These are phyloP conservation scores for Sarocladiaceae sp. DNA, from an alignment of 2,329 filamentous ascomycete species.

Conservation along the genomic window DNA sequence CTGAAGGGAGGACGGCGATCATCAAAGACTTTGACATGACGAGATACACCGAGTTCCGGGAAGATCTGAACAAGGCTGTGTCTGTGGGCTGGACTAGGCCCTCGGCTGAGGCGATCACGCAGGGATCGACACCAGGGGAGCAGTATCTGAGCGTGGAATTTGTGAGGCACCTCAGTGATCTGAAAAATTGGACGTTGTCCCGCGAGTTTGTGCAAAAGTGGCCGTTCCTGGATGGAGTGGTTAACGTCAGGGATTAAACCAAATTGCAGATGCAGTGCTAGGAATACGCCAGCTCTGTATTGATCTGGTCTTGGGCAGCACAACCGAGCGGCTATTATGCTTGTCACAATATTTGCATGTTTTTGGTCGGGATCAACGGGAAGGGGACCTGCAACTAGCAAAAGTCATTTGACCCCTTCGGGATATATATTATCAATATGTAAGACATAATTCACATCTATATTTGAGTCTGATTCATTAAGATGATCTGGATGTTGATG, in stretches of 20 bases:
- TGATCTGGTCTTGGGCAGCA: too few species aligned
- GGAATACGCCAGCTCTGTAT: too few species aligned
- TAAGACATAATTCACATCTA: too few species aligned
- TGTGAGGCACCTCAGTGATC: slow-evolving; percentile 3
- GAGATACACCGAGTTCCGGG: neutral
- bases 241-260: neutral
- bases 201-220: neutral
- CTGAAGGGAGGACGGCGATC: slow-evolving; percentile 15
- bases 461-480: too few species aligned
- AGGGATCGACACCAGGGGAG: slow-evolving; percentile 2
- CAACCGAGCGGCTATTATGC: too few species aligned
- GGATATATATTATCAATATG: too few species aligned
- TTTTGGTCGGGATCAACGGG: too few species aligned
- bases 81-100: slow-evolving; percentile 3
- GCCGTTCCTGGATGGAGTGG: neutral
- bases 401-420: too few species aligned
- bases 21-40: slow-evolving; percentile 12
- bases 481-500: too few species aligned
- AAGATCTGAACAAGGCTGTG: neutral
- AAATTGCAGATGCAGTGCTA: neutral
- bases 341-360: too few species aligned
- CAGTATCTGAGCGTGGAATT: slow-evolving; percentile 2
- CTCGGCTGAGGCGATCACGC: slow-evolving; percentile 1
- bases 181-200: slow-evolving; percentile 6
- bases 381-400: too few species aligned